Evolutionary conservation across 257 asterid genomes (phyloP).

Genomic region (Apocynum venetum): DNA sequence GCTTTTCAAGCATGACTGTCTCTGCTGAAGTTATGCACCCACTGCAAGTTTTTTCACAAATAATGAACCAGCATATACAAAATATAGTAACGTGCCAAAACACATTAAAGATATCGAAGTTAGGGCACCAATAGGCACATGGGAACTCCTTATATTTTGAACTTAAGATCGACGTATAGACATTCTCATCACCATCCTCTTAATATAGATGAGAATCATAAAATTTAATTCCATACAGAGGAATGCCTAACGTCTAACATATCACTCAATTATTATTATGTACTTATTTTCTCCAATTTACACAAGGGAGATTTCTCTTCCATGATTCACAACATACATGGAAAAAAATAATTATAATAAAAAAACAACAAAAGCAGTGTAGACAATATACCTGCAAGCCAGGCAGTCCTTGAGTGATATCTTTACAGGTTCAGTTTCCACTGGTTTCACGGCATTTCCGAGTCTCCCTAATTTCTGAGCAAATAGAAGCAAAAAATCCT

Average conservation of each 20-base stretch:
- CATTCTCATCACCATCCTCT: background rate
- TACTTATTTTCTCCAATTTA: background rate
- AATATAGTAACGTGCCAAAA: background rate
- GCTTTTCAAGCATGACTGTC: slow-evolving; percentile 98
- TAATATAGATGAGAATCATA: background rate
- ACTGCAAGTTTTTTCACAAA: slow-evolving; percentile 41
- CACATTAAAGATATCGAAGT: background rate
- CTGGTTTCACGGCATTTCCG: slow-evolving; percentile 46
- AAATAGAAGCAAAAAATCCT: background rate
- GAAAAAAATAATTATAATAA: background rate
- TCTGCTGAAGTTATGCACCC: slow-evolving; percentile 98
- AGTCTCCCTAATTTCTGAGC: slow-evolving; percentile 46
- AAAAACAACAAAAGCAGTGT: background rate
- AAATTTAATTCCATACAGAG: too few species aligned
- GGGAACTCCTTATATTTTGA: too few species aligned
- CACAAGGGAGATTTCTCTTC: background rate
- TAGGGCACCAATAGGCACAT: background rate
- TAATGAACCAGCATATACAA: background rate
- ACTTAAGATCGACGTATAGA: background rate
- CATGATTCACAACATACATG: background rate
- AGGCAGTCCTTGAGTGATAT: slow-evolving; percentile 95
- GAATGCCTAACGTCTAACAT: background rate
- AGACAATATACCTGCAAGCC: slow-evolving; percentile 74
- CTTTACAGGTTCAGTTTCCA: slow-evolving; percentile 71
- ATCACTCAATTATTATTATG: background rate